Base-by-base conservation (phyloP, 1,284 basidiomycete genomes). In the Ustilago nuda region DNA sequence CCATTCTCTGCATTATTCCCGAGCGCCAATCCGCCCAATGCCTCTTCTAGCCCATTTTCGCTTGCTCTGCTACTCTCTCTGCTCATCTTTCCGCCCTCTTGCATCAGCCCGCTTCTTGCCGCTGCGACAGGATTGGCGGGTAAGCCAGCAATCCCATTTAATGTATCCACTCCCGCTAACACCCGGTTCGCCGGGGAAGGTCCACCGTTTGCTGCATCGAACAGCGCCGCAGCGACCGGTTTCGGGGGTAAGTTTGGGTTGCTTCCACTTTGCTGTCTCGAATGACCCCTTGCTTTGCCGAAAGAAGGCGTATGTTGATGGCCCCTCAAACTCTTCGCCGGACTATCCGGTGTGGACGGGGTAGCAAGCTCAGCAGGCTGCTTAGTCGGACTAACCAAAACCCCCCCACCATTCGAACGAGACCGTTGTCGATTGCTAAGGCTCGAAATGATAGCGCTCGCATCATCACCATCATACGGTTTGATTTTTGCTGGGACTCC, bases 381-480 rank as follows among this genome's bases (percentile, higher is more conserved):
- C 59, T 71, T 69, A 41, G 75, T 71, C 11, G 70, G 74, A 27
- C 68, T 74, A 17, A 72, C 76, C 23, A 65, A 30, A 11, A 66
- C 60, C 9, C 66, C 66, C 8, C 70, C 61, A 19, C 73, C 81
- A 55, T 79, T 84, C 39, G 81, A 83, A 13, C 83, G 78, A 3
- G 82, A 82, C 43, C 83, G 67, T 23, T 82, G 78, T 27, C 89
- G 87, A 32, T 88, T 88, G 41, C 94, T 93, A 70, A 98, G 93
- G 56, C 91, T 92, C 76, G 93, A 91, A 76, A 99, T 95, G 87
- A 99, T 92, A 62, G 87, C 88, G 80, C 94, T 92, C 6, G 94
- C 94, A 86, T 99, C 96, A 64, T 94, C 91, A 2, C 94, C 94
- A 86, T 96, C 95, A 87, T 98, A 99, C 0, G 96, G 94, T 78